These are phyloP conservation scores for Hypoxylon lienhwacheense DNA, from an alignment of 495 filamentous ascomycete genomes.

Conservation along the genomic window DNA sequence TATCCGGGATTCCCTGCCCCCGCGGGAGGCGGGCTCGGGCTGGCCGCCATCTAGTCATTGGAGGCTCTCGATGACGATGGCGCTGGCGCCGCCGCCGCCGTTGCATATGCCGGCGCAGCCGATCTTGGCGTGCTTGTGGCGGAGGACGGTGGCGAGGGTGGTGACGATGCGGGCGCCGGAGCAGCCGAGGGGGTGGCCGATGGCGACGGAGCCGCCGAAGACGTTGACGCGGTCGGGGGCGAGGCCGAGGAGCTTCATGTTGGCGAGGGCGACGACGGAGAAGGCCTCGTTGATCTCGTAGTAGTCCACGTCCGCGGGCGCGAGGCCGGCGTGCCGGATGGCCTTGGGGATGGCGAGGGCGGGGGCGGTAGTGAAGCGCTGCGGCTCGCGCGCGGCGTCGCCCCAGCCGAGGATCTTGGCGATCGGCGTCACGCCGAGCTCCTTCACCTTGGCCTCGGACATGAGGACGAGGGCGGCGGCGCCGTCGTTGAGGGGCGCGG, in stretches of 20 bases:
- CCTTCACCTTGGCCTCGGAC: slow-evolving; percentile 84
- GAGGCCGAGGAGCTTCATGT: slow-evolving; percentile 84
- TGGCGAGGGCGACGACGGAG: slow-evolving; percentile 92
- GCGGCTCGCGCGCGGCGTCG: slow-evolving; percentile 85
- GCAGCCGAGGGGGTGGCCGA: slow-evolving; percentile 92
- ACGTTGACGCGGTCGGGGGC: slow-evolving; percentile 88
- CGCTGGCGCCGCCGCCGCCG: slow-evolving; percentile 91
- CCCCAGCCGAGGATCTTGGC: slow-evolving; percentile 97
- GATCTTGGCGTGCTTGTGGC: slow-evolving; percentile 88
- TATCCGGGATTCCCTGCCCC: slow-evolving; percentile 23
- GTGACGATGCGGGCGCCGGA: slow-evolving; percentile 91
- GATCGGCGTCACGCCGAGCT: slow-evolving; percentile 83
- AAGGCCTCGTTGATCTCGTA: slow-evolving; percentile 99
- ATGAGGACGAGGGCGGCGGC: slow-evolving; percentile 88
- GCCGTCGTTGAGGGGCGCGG: slow-evolving; percentile 92
- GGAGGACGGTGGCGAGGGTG: slow-evolving; percentile 87
- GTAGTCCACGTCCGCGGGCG: slow-evolving; percentile 75
- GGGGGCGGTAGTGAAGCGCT: slow-evolving; percentile 94
- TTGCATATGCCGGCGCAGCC: slow-evolving; percentile 97
- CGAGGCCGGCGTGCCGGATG: slow-evolving; percentile 82
- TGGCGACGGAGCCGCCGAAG: slow-evolving; percentile 91
- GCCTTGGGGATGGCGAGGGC: slow-evolving; percentile 97
- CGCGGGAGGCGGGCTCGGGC: neutral
- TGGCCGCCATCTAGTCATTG: slow-evolving; percentile 41
- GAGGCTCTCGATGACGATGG: slow-evolving; percentile 80